Evolutionary conservation across 768 basidiomycete species (phyloP).

Genomic region (Mycena vulgaris): DNA sequence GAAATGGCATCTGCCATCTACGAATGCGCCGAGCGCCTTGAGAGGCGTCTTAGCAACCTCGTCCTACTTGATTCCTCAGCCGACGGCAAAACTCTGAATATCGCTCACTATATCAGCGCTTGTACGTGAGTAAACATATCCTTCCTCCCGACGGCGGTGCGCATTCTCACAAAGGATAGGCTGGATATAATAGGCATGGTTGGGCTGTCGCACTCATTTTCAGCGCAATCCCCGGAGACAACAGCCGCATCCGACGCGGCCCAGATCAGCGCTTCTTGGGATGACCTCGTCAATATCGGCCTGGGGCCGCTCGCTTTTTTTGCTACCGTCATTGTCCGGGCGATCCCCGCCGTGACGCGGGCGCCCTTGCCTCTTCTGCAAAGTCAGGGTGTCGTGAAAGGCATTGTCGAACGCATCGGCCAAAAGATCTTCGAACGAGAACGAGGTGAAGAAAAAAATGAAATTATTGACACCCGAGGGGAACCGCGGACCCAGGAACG

Average conservation of each 20-base stretch:
- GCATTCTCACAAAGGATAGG: background rate
- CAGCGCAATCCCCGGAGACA: conserved; percentile 26
- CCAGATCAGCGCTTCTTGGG: conserved; percentile 45
- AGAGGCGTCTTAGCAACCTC: conserved; percentile 40
- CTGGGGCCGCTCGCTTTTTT: conserved; percentile 42
- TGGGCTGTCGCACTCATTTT: conserved; percentile 59
- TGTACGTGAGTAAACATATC: conserved; percentile 39
- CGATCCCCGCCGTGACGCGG: conserved; percentile 44
- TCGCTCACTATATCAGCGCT: conserved; percentile 39
- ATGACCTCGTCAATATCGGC: conserved; percentile 37
- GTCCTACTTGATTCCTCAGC: conserved; percentile 36
- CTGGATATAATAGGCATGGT: conserved; percentile 52
- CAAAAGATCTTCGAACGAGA: conserved; percentile 42
- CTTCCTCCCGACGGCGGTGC: background rate
- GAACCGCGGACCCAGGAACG: background rate
- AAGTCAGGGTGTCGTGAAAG: conserved; percentile 45
- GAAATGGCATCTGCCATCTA: conserved; percentile 52
- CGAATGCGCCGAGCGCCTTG: conserved; percentile 46
- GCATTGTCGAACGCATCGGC: conserved; percentile 42
- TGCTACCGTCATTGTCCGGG: conserved; percentile 47
- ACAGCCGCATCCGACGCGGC: conserved; percentile 38
- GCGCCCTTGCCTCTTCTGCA: conserved; percentile 43
- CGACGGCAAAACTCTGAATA: conserved; percentile 37
- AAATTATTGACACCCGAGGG: background rate
- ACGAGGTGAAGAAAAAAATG: too few species aligned